Conservation (phyloP, 257 asterid species). For the Scutellaria minor region DNA sequence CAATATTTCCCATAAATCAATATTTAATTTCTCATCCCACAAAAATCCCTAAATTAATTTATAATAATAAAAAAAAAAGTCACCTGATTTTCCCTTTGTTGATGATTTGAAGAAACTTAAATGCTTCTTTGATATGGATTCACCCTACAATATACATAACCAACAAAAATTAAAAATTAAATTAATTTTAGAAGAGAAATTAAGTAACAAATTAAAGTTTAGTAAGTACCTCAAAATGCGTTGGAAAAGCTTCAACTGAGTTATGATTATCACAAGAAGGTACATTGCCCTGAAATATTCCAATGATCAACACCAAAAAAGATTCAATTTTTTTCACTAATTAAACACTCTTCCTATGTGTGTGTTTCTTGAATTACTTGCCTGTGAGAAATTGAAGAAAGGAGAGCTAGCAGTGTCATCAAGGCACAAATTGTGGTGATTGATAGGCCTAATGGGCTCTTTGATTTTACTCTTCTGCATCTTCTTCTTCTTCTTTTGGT, state of each 20-base stretch:
- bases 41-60: background rate
- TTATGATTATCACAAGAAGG: slow-evolving; percentile 37
- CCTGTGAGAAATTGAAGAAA: slow-evolving; percentile 57
- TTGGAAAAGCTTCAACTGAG: slow-evolving; percentile 46
- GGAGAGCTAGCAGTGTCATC: slow-evolving; percentile 98
- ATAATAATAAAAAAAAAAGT: slow-evolving; percentile 18
- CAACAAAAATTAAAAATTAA: background rate
- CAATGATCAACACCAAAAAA: background rate
- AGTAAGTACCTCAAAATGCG: slow-evolving; percentile 59
- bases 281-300: slow-evolving; percentile 54
- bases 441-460: slow-evolving; percentile 33
- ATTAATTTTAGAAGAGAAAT: background rate
- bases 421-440: slow-evolving; percentile 51
- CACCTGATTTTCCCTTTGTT: slow-evolving; percentile 56
- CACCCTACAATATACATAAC: slow-evolving; percentile 46
- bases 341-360: background rate
- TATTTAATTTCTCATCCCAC: background rate
- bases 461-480: slow-evolving; percentile 39
- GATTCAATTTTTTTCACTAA: no score
- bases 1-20: background rate
- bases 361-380: slow-evolving; percentile 14
- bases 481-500: slow-evolving; percentile 35
- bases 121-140: slow-evolving; percentile 61
- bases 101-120: slow-evolving; percentile 61
- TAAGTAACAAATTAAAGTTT: background rate